Evolutionary conservation across 495 filamentous ascomycete species (phyloP), one percentile per base, ranked within the genome.

Genomic region (Friedmanniomyces simplex): DNA sequence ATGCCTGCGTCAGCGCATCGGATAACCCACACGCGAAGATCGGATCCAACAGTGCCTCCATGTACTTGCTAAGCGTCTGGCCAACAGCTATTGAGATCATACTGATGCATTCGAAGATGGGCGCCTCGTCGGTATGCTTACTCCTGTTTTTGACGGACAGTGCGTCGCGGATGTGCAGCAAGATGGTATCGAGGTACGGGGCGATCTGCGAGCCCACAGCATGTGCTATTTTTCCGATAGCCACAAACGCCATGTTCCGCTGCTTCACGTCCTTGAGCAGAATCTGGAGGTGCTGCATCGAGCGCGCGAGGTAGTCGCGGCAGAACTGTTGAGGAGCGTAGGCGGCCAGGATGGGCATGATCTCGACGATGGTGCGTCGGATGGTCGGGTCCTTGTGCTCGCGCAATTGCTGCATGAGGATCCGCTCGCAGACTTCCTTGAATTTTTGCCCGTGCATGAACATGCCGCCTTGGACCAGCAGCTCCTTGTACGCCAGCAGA

Each of bases 251-350:
- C 41, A 89, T 80, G 67, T 93, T 93, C 16, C 91, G 79, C 59
- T 97, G 91, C 68, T 89, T 91, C 50, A 94, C 87, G 67, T 90
- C 89, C 73, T 96, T 95, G n/a, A 99, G 80, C 73, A 96, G 91
- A 30, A 82, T 82, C 64, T 95, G 90, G 10, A 99, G 80, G 64
- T 95, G 91, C 11, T 95, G 79, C 94, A 99, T 99, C 74, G 94
- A 96, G 65, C 88, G 85, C 71, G 96, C 90, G 5, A 99, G 78
- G 65, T 95, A 94, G 12, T 76, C 79, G 49, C 79, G 77, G 32
- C 82, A 82, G 67, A 99, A 99, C 32, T 95, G 87, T 52, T 81
- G 76, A 0, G 93, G 93, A 5, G 89, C 84, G 63, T 99, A 99
- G 58, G 81, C 87, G 41, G 93, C 93, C n/a, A 99, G 76, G 52